Evolutionary conservation across 768 basidiomycete species (phyloP), one percentile per base, ranked within the genome.

Genomic region (Crassisporium funariophilum): DNA sequence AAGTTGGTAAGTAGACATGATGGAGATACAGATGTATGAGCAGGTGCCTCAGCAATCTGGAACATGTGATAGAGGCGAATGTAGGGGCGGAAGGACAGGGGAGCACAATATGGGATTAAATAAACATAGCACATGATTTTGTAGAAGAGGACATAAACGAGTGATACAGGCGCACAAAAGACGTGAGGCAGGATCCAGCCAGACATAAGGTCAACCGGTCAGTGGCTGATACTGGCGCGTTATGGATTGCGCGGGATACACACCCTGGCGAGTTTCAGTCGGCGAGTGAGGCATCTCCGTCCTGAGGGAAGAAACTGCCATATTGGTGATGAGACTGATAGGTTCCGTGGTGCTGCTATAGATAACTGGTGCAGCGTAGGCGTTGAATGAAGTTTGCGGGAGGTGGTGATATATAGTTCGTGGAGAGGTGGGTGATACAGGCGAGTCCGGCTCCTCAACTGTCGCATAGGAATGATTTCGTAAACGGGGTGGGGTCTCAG

Each of bases 241-340:
- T 24, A 13, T 31, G 22, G 22, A 37, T 36, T 35, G 3, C 31
- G 46, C 16, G 23, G 36, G 49, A 33, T 53, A 33, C 15, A 47
- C 49, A 17, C 52, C 47, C 29, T 47, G 50, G 16, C 50, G 55
- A 19, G 54, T 35, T 19, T 62, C 63, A 4, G 59, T 53, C 10
- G 62, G 58, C 21, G 66, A 61, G 35, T 68, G 66, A 4, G 71
- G 69, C 16, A 74, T 56, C 49, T 73, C 71, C 5, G 74, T 75
- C 35, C 74, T 63, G 21, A 75, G 59, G 11, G 73, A 74, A 6
- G 74, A 75, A 25, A 74, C 66, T 4, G 73, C 73, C 69, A 75
- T 73, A 47, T 70, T 72, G 13, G 69, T 68, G 16, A 66, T 58
- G 31, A 67, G 61, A 22, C 61, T 61, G 33, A 57, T 56, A 6